Conservation (phyloP, 75 land plant species). For the Pseudotsuga menziesii region DNA sequence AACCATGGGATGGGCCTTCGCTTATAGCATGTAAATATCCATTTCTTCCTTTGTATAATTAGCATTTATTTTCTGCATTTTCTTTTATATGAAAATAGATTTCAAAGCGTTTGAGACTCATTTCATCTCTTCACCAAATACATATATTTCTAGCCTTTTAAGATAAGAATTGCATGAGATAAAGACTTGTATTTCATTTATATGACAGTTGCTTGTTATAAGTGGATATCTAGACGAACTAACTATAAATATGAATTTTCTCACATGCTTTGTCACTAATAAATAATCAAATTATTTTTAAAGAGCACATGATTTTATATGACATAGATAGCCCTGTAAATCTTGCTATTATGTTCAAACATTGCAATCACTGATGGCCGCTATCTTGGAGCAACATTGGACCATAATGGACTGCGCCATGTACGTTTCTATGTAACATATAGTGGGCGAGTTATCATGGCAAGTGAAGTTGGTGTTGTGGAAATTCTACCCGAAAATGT, state of each 20-base stretch:
- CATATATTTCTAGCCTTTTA: neutral
- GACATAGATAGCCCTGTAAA: neutral
- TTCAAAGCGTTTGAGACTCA: no score
- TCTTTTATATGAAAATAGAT: neutral
- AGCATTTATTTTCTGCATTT: neutral
- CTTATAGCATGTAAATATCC: constrained; percentile 85
- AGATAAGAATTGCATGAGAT: neutral
- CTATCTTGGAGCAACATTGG: constrained; percentile 94
- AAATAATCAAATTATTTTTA: neutral
- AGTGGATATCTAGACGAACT: neutral
- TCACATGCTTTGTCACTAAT: neutral
- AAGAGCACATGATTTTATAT: neutral
- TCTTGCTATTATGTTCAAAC: constrained; percentile 4
- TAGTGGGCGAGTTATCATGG: constrained; percentile 94
- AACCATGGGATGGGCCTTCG: constrained; percentile 99
- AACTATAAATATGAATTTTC: neutral
- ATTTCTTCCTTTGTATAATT: neutral
- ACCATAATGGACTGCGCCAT: constrained; percentile 92
- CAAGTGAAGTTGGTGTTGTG: constrained; percentile 98
- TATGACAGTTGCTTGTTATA: neutral
- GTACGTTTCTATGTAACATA: constrained; percentile 87
- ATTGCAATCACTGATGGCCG: constrained; percentile 92
- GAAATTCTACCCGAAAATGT: constrained; percentile 90
- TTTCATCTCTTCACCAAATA: no score
- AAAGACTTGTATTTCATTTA: neutral